phyloP scores from a whole-genome alignment of 2,329 filamentous ascomycete genomes.

The Periconia digitata region DNA sequence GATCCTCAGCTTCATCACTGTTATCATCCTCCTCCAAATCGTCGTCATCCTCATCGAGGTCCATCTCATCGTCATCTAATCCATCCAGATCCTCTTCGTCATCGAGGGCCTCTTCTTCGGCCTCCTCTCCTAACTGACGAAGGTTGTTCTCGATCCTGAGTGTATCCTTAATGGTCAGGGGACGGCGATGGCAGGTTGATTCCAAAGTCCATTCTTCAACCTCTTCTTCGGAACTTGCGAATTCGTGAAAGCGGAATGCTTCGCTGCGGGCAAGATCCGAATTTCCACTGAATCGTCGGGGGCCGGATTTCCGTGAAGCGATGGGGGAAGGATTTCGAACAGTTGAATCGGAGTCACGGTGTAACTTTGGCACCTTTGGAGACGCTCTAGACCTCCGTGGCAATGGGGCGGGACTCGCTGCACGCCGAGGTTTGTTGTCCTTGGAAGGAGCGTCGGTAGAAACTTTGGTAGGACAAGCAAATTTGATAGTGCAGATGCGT shows the following conservation, averaged over 20 bases:
- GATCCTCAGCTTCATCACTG: constrained; percentile 33
- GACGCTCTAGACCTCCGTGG: constrained; percentile 27
- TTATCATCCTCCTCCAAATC: constrained; percentile 42
- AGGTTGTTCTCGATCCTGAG: constrained; percentile 88
- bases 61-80: constrained; percentile 48
- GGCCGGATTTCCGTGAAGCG: constrained; percentile 43
- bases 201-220: constrained; percentile 92
- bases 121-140: constrained; percentile 81
- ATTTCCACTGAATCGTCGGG: constrained; percentile 39
- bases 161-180: constrained; percentile 87
- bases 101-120: constrained; percentile 80
- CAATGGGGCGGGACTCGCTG: constrained; percentile 48
- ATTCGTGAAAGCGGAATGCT: constrained; percentile 78
- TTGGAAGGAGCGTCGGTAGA: constrained; percentile 44
- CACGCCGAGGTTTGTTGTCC: constrained; percentile 43
- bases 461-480: constrained; percentile 65
- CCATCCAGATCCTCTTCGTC: constrained; percentile 58
- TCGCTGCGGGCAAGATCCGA: constrained; percentile 55
- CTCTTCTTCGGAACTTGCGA: constrained; percentile 80
- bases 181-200: constrained; percentile 62
- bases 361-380: constrained; percentile 36
- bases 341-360: constrained; percentile 55
- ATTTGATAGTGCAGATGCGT: constrained; percentile 69
- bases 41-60: constrained; percentile 50
- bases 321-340: constrained; percentile 52